Conservation (phyloP, 805 yeast genomes). For the Kazachstania psychrophila region DNA sequence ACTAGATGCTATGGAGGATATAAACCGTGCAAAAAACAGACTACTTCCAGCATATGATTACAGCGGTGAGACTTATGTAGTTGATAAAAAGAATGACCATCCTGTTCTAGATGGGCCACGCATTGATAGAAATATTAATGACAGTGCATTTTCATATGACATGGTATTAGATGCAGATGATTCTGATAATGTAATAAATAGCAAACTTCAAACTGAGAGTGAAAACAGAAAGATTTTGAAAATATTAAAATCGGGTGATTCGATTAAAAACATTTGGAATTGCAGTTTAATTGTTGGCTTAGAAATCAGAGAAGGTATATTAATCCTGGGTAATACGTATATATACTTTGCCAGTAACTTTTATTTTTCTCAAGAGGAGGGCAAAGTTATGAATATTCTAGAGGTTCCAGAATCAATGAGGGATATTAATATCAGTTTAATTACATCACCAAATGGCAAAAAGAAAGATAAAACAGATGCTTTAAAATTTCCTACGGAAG, state of each 20-base stretch:
- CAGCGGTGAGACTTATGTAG: background rate
- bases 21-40: conserved; percentile 56
- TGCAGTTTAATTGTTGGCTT: conserved; percentile 67
- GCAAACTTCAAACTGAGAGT: conserved; percentile 40
- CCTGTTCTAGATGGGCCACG: no score
- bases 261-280: conserved; percentile 64
- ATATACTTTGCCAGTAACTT: conserved; percentile 64
- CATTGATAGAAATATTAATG: background rate
- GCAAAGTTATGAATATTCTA: conserved; percentile 49
- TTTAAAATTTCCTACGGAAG: conserved; percentile 14
- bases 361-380: conserved; percentile 40
- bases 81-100: no score
- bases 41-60: conserved; percentile 33
- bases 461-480: background rate
- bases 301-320: conserved; percentile 65
- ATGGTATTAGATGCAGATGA: conserved; percentile 31
- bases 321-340: conserved; percentile 58
- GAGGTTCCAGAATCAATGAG: conserved; percentile 55
- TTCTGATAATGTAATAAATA: conserved; percentile 26
- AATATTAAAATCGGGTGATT: conserved; percentile 60
- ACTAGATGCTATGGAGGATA: conserved; percentile 62
- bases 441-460: conserved; percentile 31
- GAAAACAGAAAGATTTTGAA: conserved; percentile 67
- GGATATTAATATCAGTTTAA: conserved; percentile 60
- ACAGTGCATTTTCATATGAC: conserved; percentile 32